These are phyloP conservation scores for Arabidopsis hybrid DNA, from an alignment of 441 rosid species.

Conservation along the genomic window DNA sequence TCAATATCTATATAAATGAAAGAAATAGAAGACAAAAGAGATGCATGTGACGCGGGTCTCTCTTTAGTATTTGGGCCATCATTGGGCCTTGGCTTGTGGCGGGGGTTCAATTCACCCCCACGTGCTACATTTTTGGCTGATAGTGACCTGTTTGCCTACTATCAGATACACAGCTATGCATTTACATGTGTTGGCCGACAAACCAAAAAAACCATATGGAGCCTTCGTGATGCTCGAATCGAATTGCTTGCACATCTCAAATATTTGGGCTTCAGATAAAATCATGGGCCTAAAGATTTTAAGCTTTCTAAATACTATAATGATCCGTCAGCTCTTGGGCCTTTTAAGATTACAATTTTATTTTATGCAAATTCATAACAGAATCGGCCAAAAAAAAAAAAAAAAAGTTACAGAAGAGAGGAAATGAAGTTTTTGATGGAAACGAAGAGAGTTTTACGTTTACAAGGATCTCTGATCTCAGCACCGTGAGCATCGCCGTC, in stretches of 20 bases:
- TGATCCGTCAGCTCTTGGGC: no score
- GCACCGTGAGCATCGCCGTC: constrained; percentile 51
- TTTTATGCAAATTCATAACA: no score
- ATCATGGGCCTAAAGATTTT: no score
- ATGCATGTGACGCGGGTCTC: neutral
- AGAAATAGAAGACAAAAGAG: neutral
- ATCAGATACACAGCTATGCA: neutral
- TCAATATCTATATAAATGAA: neutral
- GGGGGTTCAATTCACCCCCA: neutral
- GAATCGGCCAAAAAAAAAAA: no score
- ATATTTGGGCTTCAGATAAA: no score
- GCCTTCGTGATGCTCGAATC: no score
- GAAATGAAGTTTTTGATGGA: constrained; percentile 36
- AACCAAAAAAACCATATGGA: neutral
- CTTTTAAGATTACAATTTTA: no score
- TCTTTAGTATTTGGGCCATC: neutral
- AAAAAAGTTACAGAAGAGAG: constrained; percentile 4
- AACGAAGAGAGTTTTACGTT: constrained; percentile 18
- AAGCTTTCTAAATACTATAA: no score
- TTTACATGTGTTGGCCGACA: neutral
- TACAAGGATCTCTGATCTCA: constrained; percentile 38
- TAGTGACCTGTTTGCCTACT: neutral
- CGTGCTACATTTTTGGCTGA: neutral
- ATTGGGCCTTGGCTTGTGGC: neutral
- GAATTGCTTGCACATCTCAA: no score